These are phyloP conservation scores for Diaporthe sp. DNA, from an alignment of 2,329 filamentous ascomycete genomes.

Conservation along the genomic window DNA sequence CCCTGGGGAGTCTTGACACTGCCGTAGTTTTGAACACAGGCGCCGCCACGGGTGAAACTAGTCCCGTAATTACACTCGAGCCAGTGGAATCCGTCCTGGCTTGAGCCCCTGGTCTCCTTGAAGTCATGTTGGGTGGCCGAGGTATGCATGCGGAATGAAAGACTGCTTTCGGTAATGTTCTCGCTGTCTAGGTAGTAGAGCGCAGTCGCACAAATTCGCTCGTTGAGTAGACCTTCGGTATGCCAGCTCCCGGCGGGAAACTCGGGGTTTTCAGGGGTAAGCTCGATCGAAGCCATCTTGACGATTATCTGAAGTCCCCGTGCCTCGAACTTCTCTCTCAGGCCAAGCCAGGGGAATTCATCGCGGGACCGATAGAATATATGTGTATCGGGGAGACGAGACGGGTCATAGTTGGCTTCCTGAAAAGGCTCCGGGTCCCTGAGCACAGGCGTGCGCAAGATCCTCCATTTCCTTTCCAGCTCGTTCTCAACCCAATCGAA, in stretches of 20 bases:
- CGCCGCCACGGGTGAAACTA: constrained; percentile 49
- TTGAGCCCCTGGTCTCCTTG: constrained; percentile 12
- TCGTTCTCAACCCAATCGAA: constrained; percentile 36
- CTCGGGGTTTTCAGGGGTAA: constrained; percentile 69
- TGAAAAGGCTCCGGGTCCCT: background rate
- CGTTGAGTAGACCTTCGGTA: constrained; percentile 70
- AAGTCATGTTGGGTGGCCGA: constrained; percentile 54
- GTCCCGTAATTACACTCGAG: constrained; percentile 55
- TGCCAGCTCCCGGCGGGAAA: constrained; percentile 70
- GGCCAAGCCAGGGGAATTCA: constrained; percentile 30
- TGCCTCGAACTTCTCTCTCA: constrained; percentile 40
- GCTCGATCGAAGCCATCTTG: constrained; percentile 73
- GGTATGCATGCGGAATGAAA: constrained; percentile 64
- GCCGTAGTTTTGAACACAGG: constrained; percentile 61
- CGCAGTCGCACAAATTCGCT: constrained; percentile 74
- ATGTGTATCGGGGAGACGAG: background rate
- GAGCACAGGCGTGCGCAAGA: constrained; percentile 20
- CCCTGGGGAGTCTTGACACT: constrained; percentile 60
- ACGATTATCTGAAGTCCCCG: constrained; percentile 71
- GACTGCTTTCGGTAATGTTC: constrained; percentile 68
- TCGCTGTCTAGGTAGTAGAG: constrained; percentile 73
- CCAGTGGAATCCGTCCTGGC: constrained; percentile 51
- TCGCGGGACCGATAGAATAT: constrained; percentile 30
- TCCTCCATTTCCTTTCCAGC: constrained; percentile 38
- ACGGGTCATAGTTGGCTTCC: constrained; percentile 23